phyloP scores from a whole-genome alignment of 148 eudicot genomes.

The Simmondsia chinensis region DNA sequence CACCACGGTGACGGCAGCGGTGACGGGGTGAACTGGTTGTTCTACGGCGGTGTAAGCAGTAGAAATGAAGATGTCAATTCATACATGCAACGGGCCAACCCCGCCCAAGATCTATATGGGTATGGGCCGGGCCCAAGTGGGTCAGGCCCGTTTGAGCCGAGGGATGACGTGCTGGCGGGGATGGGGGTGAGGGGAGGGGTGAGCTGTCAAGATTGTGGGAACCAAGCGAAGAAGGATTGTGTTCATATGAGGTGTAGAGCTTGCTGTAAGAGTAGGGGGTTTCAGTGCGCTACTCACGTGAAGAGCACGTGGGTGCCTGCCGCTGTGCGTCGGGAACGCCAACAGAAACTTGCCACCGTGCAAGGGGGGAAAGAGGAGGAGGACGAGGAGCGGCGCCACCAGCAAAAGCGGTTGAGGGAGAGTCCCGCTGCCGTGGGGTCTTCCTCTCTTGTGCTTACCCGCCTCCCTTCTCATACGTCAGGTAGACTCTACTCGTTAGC shows the following conservation, averaged over 20 bases:
- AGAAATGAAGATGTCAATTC: too few species aligned
- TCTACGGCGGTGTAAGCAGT: background rate
- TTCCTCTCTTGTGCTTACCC: slow-evolving; percentile 12
- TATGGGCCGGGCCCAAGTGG: too few species aligned
- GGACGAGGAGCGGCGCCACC: background rate
- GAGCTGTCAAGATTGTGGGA: slow-evolving; percentile 35
- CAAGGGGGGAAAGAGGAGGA: too few species aligned
- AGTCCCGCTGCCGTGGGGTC: background rate
- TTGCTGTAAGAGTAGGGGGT: slow-evolving; percentile 29
- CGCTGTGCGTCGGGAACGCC: slow-evolving; percentile 23
- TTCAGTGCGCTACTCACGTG: slow-evolving; percentile 29
- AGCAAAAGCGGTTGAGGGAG: background rate
- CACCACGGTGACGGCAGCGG: too few species aligned
- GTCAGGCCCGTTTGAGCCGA: background rate
- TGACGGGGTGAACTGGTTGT: too few species aligned
- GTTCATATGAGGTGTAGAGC: slow-evolving; percentile 31
- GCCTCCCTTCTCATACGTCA: slow-evolving; percentile 16
- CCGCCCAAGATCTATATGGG: too few species aligned
- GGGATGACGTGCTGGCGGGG: background rate
- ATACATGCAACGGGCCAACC: too few species aligned
- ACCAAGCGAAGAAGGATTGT: slow-evolving; percentile 38
- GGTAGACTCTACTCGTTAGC: slow-evolving; percentile 7
- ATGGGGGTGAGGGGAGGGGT: background rate
- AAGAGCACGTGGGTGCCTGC: slow-evolving; percentile 35
- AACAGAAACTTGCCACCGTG: slow-evolving; percentile 2